phyloP scores from a whole-genome alignment of 1,284 basidiomycete genomes.

The Pseudozyma flocculosa region DNA sequence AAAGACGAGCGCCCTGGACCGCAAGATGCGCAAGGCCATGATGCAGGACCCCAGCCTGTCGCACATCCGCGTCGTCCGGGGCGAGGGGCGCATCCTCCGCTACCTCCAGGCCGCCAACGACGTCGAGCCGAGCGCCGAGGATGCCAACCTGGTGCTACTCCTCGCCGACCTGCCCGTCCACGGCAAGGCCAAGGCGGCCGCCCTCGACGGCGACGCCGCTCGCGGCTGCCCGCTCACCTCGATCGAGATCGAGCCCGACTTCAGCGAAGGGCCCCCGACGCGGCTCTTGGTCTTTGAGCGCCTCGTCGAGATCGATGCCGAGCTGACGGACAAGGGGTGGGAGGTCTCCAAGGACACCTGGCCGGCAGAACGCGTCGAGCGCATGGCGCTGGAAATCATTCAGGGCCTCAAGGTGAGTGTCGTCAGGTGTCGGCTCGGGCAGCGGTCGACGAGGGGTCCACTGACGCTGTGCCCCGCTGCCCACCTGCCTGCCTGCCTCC shows the following conservation, averaged over 20 bases:
- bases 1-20: slow-evolving; percentile 31
- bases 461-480: too few species aligned
- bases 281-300: slow-evolving; percentile 43
- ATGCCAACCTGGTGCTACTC: slow-evolving; percentile 28
- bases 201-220: not conserved
- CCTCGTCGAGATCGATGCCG: slow-evolving; percentile 41
- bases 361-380: slow-evolving; percentile 44
- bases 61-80: slow-evolving; percentile 42
- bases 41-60: slow-evolving; percentile 19
- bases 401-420: slow-evolving; percentile 32
- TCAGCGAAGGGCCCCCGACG: slow-evolving; percentile 32
- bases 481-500: too few species aligned
- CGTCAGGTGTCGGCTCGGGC: too few species aligned
- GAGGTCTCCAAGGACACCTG: slow-evolving; percentile 22
- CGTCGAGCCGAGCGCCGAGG: not conserved
- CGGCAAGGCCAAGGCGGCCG: slow-evolving; percentile 4
- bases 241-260: slow-evolving; percentile 4
- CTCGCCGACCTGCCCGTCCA: slow-evolving; percentile 28
- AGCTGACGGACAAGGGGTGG: slow-evolving; percentile 34
- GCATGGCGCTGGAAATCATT: slow-evolving; percentile 31
- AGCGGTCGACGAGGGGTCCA: too few species aligned
- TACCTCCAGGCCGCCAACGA: slow-evolving; percentile 27
- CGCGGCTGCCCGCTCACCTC: not conserved
- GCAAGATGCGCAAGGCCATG: slow-evolving; percentile 18
- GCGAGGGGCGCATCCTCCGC: slow-evolving; percentile 43